Conservation (phyloP, 2,329 filamentous ascomycete genomes). For the Cladobotryum protrusum region DNA sequence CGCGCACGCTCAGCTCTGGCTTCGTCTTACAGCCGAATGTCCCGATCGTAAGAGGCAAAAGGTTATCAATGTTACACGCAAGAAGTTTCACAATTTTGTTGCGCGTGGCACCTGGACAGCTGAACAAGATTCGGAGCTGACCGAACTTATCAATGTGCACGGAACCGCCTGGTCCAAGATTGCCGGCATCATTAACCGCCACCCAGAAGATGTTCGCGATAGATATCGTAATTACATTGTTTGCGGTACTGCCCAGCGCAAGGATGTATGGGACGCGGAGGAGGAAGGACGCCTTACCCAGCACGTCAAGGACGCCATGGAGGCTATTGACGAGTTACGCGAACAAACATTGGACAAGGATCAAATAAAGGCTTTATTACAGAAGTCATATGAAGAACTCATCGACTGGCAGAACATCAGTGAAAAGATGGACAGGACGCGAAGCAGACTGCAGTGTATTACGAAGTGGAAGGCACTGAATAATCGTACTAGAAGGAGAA, state of each 20-base stretch:
- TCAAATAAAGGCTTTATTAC: slow-evolving; percentile 16
- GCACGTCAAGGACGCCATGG: slow-evolving; percentile 48
- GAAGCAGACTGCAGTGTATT: slow-evolving; percentile 61
- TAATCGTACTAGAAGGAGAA: slow-evolving; percentile 25
- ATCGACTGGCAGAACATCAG: slow-evolving; percentile 63
- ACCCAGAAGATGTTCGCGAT: slow-evolving; percentile 60
- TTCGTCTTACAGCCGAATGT: slow-evolving; percentile 39
- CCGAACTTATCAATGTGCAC: slow-evolving; percentile 28
- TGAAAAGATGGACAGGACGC: slow-evolving; percentile 51
- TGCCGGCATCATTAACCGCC: slow-evolving; percentile 55
- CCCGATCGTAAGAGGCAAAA: slow-evolving; percentile 47
- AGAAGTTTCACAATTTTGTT: slow-evolving; percentile 60
- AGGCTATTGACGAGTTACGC: slow-evolving; percentile 37
- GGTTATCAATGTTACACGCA: slow-evolving; percentile 51
- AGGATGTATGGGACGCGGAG: slow-evolving; percentile 51
- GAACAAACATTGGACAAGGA: slow-evolving; percentile 18
- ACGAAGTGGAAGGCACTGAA: slow-evolving; percentile 56
- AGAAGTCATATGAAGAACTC: slow-evolving; percentile 43
- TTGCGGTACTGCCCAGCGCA: slow-evolving; percentile 46
- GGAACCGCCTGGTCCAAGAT: slow-evolving; percentile 56
- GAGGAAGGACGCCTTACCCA: slow-evolving; percentile 52
- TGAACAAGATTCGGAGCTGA: slow-evolving; percentile 32
- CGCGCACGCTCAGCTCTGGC: slow-evolving; percentile 43
- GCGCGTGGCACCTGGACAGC: slow-evolving; percentile 42
- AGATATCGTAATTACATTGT: slow-evolving; percentile 63